phyloP scores from a whole-genome alignment of 2,329 filamentous ascomycete species.

The Neurospora crassa region DNA sequence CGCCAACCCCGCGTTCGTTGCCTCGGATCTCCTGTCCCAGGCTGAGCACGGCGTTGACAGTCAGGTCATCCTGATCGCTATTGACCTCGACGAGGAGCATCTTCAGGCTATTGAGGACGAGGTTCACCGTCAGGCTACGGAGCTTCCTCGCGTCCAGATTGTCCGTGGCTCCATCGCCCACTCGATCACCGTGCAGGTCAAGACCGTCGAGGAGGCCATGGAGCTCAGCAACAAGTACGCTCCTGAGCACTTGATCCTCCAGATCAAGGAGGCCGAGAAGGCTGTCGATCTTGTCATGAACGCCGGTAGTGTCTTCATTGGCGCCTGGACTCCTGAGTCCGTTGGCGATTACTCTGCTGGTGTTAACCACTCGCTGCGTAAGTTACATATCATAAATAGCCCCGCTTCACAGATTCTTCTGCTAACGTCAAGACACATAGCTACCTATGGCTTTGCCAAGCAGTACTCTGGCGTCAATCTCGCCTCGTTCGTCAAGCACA shows the following conservation, averaged over 20 bases:
- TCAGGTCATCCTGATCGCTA: conserved; percentile 83
- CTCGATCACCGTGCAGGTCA: conserved; percentile 76
- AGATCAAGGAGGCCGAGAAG: conserved; percentile 66
- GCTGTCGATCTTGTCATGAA: conserved; percentile 77
- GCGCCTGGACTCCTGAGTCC: conserved; percentile 93
- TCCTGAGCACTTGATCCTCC: conserved; percentile 91
- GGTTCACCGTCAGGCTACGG: conserved; percentile 76
- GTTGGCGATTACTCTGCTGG: conserved; percentile 97
- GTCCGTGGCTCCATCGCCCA: conserved; percentile 84
- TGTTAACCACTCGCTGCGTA: conserved; percentile 95
- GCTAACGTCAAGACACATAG: conserved; percentile 34
- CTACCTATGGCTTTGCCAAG: conserved; percentile 95
- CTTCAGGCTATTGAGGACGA: conserved; percentile 83
- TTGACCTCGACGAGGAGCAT: conserved; percentile 64
- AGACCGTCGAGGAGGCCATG: conserved; percentile 63
- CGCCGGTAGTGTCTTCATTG: conserved; percentile 92
- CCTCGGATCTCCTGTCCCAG: conserved; percentile 87
- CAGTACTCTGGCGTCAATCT: conserved; percentile 98
- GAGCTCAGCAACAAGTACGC: conserved; percentile 86
- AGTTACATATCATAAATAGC: conserved; percentile 31
- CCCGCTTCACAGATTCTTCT: not conserved
- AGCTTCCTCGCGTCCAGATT: conserved; percentile 84
- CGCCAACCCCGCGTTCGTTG: conserved; percentile 88
- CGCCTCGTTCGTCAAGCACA: conserved; percentile 93
- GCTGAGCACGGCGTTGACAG: conserved; percentile 95